Base-by-base conservation (phyloP, 2,329 filamentous ascomycete genomes). In the Penicillium sp. region DNA sequence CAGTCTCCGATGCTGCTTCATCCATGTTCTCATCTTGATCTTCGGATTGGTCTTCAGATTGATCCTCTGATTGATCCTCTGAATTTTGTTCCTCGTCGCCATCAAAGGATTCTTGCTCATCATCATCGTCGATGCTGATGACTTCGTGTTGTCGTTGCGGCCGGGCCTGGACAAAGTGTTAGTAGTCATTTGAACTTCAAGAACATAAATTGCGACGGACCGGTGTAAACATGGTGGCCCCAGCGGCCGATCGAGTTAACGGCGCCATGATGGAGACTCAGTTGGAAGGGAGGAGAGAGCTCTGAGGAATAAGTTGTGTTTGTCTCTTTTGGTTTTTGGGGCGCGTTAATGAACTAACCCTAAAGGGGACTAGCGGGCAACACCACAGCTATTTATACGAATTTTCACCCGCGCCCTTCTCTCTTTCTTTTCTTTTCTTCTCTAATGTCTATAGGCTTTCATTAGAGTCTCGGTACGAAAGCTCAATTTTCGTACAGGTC, bases 381-480 rank as follows among this genome's bases (percentile, higher is more conserved):
- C 66, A 47, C 61, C 68, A 70, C 9, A 58, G 64, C 60, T 60
- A 55, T 58, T 56, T 59, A 59, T 60, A 53, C 58, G 62, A 55
- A 59, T 64, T 63, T 65, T 63, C 58, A 62, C 70, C 69, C 69
- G 41, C 35, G 23, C 43, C 38, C 73, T 73, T 73, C 73, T 75
- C 65, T 61, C 64, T 69, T 70, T 74, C 74, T 73, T 79, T 74
- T 77, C 73, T 80, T 79, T 74, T 72, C 75, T 75, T 71, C 68
- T 70, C 73, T 75, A 77, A 81, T 81, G 79, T 82, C 78, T 72
- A 72, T 81, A 93, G 91, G 87, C 89, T 87, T 85, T 89, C 90
- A 89, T 93, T 97, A 97, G 94, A 99, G 94, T 99, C 94, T 95
- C 93, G 92, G 89, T 89, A 86, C 85, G 89, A 85, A 89, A 85